These are phyloP conservation scores for Amanita phalloides DNA, from an alignment of 768 basidiomycete species.

Conservation along the genomic window DNA sequence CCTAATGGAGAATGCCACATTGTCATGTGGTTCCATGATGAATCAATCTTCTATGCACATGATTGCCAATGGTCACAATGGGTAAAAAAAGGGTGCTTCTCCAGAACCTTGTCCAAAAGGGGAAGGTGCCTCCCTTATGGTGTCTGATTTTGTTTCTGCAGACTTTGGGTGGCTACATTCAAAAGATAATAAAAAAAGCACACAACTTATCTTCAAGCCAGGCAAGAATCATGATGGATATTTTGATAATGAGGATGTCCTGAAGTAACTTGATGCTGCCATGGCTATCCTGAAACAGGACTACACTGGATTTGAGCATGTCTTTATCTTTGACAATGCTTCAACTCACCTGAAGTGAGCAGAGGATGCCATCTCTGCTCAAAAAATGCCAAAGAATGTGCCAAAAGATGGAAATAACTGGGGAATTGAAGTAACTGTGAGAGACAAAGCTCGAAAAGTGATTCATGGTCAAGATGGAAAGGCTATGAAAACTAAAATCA, in stretches of 20 bases:
- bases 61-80: too few relatives aligned
- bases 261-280: constrained; percentile 17
- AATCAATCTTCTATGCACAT: too few relatives aligned
- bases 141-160: constrained; percentile 23
- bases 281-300: constrained; percentile 20
- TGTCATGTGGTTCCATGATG: too few relatives aligned
- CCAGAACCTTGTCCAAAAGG: constrained; percentile 14
- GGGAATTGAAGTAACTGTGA: not conserved
- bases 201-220: constrained; percentile 13
- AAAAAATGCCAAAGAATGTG: constrained; percentile 22
- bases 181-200: constrained; percentile 11
- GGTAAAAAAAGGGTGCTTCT: too few relatives aligned
- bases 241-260: constrained; percentile 12
- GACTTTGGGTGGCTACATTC: constrained; percentile 19
- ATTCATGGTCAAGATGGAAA: too few relatives aligned
- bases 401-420: constrained; percentile 26
- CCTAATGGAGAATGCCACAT: too few relatives aligned
- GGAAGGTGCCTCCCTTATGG: constrained; percentile 22
- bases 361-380: constrained; percentile 19
- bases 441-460: too few relatives aligned
- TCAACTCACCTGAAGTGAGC: constrained; percentile 21
- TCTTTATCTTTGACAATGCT: constrained; percentile 25
- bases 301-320: constrained; percentile 14
- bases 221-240: constrained; percentile 16
- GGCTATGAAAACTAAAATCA: too few relatives aligned